Evolutionary conservation across 106 monocot genomes (phyloP), one percentile per base, ranked within the genome.

Genomic region (Allium cepa): DNA sequence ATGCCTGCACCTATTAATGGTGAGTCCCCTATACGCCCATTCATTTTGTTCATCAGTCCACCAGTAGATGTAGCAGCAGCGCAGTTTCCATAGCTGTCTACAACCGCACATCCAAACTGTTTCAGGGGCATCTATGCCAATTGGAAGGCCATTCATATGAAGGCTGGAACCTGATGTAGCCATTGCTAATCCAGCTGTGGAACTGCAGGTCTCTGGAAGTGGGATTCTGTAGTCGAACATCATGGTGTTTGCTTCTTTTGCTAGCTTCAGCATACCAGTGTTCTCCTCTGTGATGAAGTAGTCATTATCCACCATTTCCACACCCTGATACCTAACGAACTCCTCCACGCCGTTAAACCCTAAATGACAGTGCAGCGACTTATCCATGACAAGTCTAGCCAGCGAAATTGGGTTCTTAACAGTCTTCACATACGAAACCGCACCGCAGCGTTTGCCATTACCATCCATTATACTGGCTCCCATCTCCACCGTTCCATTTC

Each of bases 381-480:
- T 64, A 8, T 97, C 97, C 97, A 97, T 97, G 15, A 97, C 92
- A 2, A 88, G 75, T 18, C 92, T 71, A 6, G 97, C 97, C 12
- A 97, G 73, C 8, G 92, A 89, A 10, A 97, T 79, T 9, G 97
- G 97, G 74, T 90, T 97, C 73, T 97, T 97, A n/a, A 97, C 92
- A 46, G 87, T 92, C 56, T 81, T 74, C 47, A 97, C 1, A 1
- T 92, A 92, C 28, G 97, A 97, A 7, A 97, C 97, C 47, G 97
- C 97, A 1, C 92, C 92, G 82, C 92, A 92, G 10, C 86, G 75
- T 14, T 92, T 77, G 0, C 78, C 82, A 0, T 58, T 65, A 10
- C 97, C 97, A 72, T 92, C 87, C 97, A 97, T 97, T 71, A 92
- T 92, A 73, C 97, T 97, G 10, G 97, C 92, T 79, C 92, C 97